Conservation (phyloP, 2,329 filamentous ascomycete species). For the Colletotrichum siamense region DNA sequence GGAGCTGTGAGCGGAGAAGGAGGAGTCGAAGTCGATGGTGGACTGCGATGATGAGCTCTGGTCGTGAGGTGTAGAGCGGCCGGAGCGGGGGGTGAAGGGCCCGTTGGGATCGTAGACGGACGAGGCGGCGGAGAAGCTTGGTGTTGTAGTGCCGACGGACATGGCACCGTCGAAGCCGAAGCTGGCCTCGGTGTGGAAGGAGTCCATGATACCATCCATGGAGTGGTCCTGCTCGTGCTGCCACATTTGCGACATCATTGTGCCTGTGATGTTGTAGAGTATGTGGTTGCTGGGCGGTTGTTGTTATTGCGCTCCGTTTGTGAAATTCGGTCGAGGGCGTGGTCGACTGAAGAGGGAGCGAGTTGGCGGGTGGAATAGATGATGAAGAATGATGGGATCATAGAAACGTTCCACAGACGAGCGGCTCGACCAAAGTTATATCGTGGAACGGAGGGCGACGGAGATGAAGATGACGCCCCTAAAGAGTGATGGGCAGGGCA, state of each 20-base stretch:
- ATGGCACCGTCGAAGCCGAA: constrained; percentile 21
- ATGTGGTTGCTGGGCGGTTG: constrained; percentile 14
- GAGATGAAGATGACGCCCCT: constrained; percentile 32
- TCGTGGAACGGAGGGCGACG: constrained; percentile 38
- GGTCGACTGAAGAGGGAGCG: constrained; percentile 20
- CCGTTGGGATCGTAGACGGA: constrained; percentile 49
- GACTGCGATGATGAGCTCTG: constrained; percentile 20
- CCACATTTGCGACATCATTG: constrained; percentile 21
- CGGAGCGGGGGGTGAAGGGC: constrained; percentile 49
- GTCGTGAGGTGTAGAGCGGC: constrained; percentile 47
- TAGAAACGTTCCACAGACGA: constrained; percentile 30
- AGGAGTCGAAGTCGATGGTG: constrained; percentile 41
- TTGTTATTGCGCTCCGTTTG: not conserved
- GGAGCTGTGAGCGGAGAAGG: constrained; percentile 29
- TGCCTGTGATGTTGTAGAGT: constrained; percentile 2
- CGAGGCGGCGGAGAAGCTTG: constrained; percentile 32
- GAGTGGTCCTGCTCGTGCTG: constrained; percentile 17
- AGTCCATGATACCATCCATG: constrained; percentile 22
- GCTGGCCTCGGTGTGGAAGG: constrained; percentile 19
- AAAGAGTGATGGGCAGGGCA: constrained; percentile 7
- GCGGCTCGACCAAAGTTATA: constrained; percentile 48
- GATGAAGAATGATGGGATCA: constrained; percentile 25
- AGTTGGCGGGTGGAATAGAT: constrained; percentile 15
- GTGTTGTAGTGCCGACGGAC: constrained; percentile 20
- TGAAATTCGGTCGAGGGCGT: constrained; percentile 7